Percentiles rank a stretch among this genome's conserved stretches.
Conservation (phyloP, 345 rosid species). For the Triadica sebifera region DNA sequence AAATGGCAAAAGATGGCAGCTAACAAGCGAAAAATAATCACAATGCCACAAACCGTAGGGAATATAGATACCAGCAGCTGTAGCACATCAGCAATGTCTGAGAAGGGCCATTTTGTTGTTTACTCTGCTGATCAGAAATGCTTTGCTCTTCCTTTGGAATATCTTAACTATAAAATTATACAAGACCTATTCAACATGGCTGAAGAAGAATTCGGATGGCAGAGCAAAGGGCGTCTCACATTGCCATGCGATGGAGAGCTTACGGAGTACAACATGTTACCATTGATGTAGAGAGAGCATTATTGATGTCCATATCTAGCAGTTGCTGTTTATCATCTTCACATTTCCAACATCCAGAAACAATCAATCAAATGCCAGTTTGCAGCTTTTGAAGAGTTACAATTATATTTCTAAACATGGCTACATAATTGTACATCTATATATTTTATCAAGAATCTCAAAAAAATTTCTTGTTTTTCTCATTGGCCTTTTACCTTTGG, state of each 20-base stretch:
- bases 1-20: background rate
- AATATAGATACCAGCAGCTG: background rate
- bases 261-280: conserved; percentile 10
- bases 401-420: too few relatives aligned
- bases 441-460: background rate
- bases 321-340: background rate
- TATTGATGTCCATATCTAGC: background rate
- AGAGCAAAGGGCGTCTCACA: conserved; percentile 1
- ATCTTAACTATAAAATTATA: background rate
- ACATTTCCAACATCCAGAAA: background rate
- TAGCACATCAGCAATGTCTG: background rate
- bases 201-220: conserved; percentile 9
- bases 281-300: background rate
- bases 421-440: too few relatives aligned
- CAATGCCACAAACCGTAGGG: background rate
- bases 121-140: conserved; percentile 12
- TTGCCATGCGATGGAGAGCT: conserved; percentile 11
- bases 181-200: conserved; percentile 7
- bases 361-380: background rate
- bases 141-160: background rate
- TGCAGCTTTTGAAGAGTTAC: background rate
- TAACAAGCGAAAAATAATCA: background rate
- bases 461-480: too few relatives aligned
- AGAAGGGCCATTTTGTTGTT: conserved; percentile 14
- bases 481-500: too few relatives aligned